Base-by-base conservation (phyloP, 495 filamentous ascomycete species). In the Aspergillus indologenus region DNA sequence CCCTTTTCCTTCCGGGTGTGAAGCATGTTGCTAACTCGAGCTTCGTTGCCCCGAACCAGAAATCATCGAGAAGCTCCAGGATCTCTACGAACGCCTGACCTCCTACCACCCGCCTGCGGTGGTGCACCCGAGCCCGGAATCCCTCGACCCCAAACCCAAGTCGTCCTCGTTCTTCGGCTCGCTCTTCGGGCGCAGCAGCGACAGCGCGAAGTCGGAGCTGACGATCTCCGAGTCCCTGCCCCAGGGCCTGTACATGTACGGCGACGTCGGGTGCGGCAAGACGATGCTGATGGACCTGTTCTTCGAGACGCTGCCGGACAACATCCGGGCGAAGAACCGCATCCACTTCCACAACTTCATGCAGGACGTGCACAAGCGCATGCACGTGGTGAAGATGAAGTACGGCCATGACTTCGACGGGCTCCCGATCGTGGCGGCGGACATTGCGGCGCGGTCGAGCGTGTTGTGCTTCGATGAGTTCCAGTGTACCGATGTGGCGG, bases 271-370 rank as follows among this genome's bases (percentile, higher is more conserved):
- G 21, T 93, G 91, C 66, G 95, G 95, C 46, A 99, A 99, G 81
- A 98, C 95, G 1, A 99, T 99, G 95, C 78, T 99, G 61, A 98
- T 99, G 94, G 95, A 99, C 68, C 79, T 99, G 65, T 98, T 99
- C 74, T 97, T 91, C 75, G 91, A 98, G 55, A 96, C 93, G 1
- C 75, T 99, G 53, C 94, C 94, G 5, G 66, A 77, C 15, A 86
- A 89, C 64, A 91, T 98, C 61, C 82, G 75, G 57, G 83, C 85
- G 44, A 97, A 96, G 79, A 95, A 88, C n/a, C 83, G 94, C 17
- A 96, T 98, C 63, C 94, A 98, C 77, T 98, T 98, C 75, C 91
- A 98, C 77, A 96, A 95, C 71, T 98, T 98, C 80, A 98, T 98
- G 93, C 94, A 98, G 74, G 90, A 96, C 74, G 90, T 98, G 59